Percentiles rank a stretch among this genome's conserved stretches.
Conservation (phyloP, 2,329 filamentous ascomycete genomes). For the Colletotrichum nymphaeae region DNA sequence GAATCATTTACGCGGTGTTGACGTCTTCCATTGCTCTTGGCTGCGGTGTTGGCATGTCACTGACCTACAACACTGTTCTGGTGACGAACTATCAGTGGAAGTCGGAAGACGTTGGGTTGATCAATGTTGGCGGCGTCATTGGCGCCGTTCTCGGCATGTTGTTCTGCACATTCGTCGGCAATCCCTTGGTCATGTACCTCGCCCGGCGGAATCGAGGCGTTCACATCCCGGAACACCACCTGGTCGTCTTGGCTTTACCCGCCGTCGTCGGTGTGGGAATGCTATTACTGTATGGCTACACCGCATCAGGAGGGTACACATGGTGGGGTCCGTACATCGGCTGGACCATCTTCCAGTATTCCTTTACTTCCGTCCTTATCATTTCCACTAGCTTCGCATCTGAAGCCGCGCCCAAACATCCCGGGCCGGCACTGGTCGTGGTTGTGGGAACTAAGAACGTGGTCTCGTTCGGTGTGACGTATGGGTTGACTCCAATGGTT, state of each 20-base stretch:
- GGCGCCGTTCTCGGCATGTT: constrained; percentile 50
- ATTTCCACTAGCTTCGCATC: constrained; percentile 47
- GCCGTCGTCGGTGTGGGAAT: constrained; percentile 36
- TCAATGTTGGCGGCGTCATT: constrained; percentile 60
- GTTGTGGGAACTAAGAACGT: constrained; percentile 49
- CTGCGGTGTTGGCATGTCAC: constrained; percentile 49
- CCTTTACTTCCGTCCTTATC: constrained; percentile 44
- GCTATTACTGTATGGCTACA: constrained; percentile 37
- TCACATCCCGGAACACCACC: constrained; percentile 38
- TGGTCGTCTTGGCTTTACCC: constrained; percentile 35
- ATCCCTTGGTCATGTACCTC: constrained; percentile 36
- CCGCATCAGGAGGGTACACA: constrained; percentile 12
- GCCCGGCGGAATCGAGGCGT: constrained; percentile 38
- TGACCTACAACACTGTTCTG: constrained; percentile 51
- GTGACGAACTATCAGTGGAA: constrained; percentile 46
- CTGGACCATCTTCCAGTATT: constrained; percentile 41
- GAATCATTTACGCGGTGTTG: constrained; percentile 50
- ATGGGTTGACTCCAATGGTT: constrained; percentile 47
- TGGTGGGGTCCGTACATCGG: constrained; percentile 43
- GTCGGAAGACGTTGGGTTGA: constrained; percentile 50
- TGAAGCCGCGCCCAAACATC: constrained; percentile 47
- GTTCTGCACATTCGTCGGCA: constrained; percentile 37
- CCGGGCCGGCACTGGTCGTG: constrained; percentile 46
- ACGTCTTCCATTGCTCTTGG: constrained; percentile 50
- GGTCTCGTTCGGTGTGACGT: constrained; percentile 45